Conservation (phyloP, 1,284 basidiomycete species). For the Tilletiaria anomala region DNA sequence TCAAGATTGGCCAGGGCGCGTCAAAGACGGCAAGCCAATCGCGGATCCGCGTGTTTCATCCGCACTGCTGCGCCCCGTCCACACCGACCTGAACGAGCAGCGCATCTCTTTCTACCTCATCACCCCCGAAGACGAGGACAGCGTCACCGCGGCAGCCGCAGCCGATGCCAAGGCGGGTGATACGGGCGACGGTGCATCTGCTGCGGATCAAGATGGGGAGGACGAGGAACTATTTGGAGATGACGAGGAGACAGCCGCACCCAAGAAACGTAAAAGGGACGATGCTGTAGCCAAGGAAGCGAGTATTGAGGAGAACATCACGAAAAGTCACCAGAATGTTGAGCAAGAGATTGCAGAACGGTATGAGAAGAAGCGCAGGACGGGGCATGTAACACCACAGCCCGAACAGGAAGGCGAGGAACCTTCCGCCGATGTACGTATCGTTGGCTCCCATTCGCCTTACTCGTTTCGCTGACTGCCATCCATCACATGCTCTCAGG, state of each 20-base stretch:
- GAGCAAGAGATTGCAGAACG: no score
- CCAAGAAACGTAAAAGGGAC: neutral
- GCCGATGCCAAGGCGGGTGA: no score
- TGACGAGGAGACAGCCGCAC: neutral
- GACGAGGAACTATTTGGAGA: neutral
- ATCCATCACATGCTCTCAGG: no score
- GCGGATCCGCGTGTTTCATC: conserved; percentile 23
- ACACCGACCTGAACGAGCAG: conserved; percentile 21
- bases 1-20: conserved; percentile 25
- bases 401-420: no score
- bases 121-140: conserved; percentile 16
- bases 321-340: no score
- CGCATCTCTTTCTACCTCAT: conserved; percentile 30
- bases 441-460: no score
- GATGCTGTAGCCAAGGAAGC: neutral
- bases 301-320: neutral
- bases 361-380: no score
- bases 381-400: no score
- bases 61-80: conserved; percentile 23
- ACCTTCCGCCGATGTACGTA: no score
- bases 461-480: no score
- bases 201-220: neutral
- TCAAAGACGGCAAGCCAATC: conserved; percentile 14
- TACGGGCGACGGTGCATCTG: neutral
- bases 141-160: no score